Conservation (phyloP, 148 eudicot species). For the Vaccinium corymbosum region DNA sequence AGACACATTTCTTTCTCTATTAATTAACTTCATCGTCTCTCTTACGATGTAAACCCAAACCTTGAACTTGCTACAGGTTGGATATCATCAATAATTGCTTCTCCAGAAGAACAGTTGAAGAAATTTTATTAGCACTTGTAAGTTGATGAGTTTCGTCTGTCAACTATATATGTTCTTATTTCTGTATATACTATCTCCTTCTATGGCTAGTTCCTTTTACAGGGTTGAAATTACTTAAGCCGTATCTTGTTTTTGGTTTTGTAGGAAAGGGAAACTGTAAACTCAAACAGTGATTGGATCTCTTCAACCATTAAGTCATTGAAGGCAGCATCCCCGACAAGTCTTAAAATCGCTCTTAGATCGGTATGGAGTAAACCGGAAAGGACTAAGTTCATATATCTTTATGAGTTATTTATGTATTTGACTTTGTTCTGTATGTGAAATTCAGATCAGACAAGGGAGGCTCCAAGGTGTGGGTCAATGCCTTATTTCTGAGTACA, state of each 20-base stretch:
- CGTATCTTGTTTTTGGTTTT: conserved; percentile 11
- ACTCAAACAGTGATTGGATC: conserved; percentile 57
- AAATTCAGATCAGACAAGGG: conserved; percentile 85
- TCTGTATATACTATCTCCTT: background rate
- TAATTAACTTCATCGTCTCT: background rate
- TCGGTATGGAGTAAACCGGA: conserved; percentile 46
- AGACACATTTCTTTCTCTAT: background rate
- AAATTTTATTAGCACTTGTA: conserved; percentile 72
- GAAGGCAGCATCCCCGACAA: conserved; percentile 83
- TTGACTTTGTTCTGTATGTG: conserved; percentile 12
- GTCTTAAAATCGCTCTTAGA: conserved; percentile 85
- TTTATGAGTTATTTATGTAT: background rate
- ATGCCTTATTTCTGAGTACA: conserved; percentile 84
- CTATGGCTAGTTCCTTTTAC: background rate
- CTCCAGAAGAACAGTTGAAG: conserved; percentile 68
- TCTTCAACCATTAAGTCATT: conserved; percentile 60
- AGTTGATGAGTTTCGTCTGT: conserved; percentile 28
- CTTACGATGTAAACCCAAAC: conserved; percentile 5
- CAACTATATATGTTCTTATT: background rate
- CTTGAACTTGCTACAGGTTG: conserved; percentile 44
- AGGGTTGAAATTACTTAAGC: background rate
- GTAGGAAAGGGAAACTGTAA: conserved; percentile 62
- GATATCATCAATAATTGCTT: conserved; percentile 62
- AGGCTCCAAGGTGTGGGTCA: conserved; percentile 86
- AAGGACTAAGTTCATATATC: background rate